Evolutionary conservation across 2,329 filamentous ascomycete species (phyloP), one percentile per base, ranked within the genome.

Genomic region (Periconia macrospinosa): DNA sequence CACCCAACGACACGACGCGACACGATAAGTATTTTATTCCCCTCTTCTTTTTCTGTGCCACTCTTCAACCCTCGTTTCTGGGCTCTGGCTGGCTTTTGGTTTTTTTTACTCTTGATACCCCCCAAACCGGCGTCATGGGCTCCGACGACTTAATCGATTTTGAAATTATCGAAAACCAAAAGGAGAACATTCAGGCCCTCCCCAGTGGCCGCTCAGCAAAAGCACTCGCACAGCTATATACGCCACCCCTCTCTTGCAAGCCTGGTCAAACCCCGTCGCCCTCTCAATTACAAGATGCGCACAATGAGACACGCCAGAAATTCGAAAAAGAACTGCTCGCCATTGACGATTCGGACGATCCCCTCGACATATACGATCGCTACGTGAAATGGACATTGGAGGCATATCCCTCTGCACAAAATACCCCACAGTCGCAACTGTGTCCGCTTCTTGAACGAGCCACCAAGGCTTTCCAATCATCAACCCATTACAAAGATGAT

Each of bases 361-460:
- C 94, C 1, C 85, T 99, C 45, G 94, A 97, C 67, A 84, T 97
- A 57, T 99, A 91, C 78, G 93, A 97, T 73, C 88, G 94, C 71
- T 99, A 99, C 71, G 91, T 97, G 53, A 91, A 91, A 76, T 99
- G 94, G 94, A 96, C 92, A 1, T 79, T 97, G 27, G 91, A 97
- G 73, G 89, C 93, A 49, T 99, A 97, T 72, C 93, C 94, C 1
- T 93, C 92, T 0, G 90, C 93, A 20, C 92, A 97, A 77, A 91
- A 92, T 50, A 96, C 92, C 30, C 83, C 91, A 1, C 86, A 95
- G 67, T 96, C 93, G n/a, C 91, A 94, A 66, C 84, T 99, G 14
- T 86, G 94, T 55, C 87, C 87, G 2, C 81, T 97, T 6, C 87
- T 99, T 6, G 95, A 99, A 78, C 89, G 92, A 58, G 93, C 92